phyloP scores from a whole-genome alignment of 2,329 filamentous ascomycete species.

The Ramularia endophylla region DNA sequence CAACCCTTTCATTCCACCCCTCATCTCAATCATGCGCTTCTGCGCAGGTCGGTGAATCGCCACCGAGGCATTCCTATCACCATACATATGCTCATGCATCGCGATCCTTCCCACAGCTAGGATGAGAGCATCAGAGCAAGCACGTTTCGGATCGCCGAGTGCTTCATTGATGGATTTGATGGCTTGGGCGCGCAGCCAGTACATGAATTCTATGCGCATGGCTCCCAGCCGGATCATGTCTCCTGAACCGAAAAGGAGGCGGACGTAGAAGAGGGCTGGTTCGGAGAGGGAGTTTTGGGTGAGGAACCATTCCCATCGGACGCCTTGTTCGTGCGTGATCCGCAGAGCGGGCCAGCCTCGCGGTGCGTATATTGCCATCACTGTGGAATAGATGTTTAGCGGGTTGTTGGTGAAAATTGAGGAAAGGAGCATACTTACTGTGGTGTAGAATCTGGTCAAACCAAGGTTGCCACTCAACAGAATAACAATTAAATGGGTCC shows the following conservation, averaged over 20 bases:
- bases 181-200: slow-evolving; percentile 26
- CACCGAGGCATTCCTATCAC: slow-evolving; percentile 26
- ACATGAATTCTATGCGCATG: slow-evolving; percentile 18
- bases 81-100: slow-evolving; percentile 31
- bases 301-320: slow-evolving; percentile 30
- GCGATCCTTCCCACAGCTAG: slow-evolving; percentile 31
- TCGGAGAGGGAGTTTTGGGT: slow-evolving; percentile 28
- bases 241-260: slow-evolving; percentile 29
- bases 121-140: slow-evolving; percentile 22
- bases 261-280: slow-evolving; percentile 30
- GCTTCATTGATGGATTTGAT: slow-evolving; percentile 27
- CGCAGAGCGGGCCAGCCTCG: slow-evolving; percentile 29
- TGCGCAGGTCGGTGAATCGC: slow-evolving; percentile 30
- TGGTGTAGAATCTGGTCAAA: slow-evolving; percentile 29
- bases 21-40: slow-evolving; percentile 29
- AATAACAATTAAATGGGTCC: slow-evolving; percentile 29
- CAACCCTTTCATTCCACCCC: slow-evolving; percentile 27
- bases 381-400: neutral
- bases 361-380: slow-evolving; percentile 31
- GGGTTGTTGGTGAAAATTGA: no score
- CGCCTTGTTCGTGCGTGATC: slow-evolving; percentile 26
- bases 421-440: slow-evolving; percentile 19
- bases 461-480: slow-evolving; percentile 27
- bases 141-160: slow-evolving; percentile 15
- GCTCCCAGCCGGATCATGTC: slow-evolving; percentile 25